Percentiles rank a stretch among this genome's conserved stretches.
phyloP scores from a whole-genome alignment of 306 rosid genomes.

The Cucumis hystrix region DNA sequence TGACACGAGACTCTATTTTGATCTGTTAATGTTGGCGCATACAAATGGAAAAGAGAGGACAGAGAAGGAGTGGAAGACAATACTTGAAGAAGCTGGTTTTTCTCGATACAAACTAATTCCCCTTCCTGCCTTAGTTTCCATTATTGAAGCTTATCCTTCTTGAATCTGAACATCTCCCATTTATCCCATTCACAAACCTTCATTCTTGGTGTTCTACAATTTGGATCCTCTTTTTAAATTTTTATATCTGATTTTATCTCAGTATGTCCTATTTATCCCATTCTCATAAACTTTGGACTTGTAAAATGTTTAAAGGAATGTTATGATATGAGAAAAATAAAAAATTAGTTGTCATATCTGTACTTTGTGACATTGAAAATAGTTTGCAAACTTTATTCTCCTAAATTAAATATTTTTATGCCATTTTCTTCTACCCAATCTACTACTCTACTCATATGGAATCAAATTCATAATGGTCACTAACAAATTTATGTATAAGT shows the following conservation, averaged over 20 bases:
- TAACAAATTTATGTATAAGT: too few species aligned
- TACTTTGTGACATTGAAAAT: not conserved
- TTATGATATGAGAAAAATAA: too few species aligned
- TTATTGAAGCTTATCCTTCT: constrained; percentile 16
- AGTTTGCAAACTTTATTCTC: too few species aligned
- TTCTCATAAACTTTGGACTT: not conserved
- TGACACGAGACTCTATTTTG: constrained; percentile 25
- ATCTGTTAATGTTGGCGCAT: constrained; percentile 28
- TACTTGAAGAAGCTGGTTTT: constrained; percentile 34
- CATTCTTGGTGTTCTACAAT: not conserved
- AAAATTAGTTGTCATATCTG: not conserved
- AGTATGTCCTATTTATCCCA: not conserved
- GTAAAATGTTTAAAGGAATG: not conserved
- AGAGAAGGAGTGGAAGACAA: constrained; percentile 36
- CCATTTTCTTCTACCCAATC: too few species aligned
- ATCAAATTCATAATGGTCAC: too few species aligned
- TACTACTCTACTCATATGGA: too few species aligned
- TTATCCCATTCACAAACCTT: not conserved
- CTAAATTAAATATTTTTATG: too few species aligned
- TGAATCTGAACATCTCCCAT: not conserved
- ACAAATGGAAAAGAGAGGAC: constrained; percentile 30
- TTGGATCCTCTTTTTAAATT: not conserved
- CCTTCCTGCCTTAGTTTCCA: constrained; percentile 24
- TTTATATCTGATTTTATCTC: too few species aligned
- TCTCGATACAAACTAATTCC: constrained; percentile 33